phyloP scores from a whole-genome alignment of 257 asterid species.

The Solanum tacnaense region DNA sequence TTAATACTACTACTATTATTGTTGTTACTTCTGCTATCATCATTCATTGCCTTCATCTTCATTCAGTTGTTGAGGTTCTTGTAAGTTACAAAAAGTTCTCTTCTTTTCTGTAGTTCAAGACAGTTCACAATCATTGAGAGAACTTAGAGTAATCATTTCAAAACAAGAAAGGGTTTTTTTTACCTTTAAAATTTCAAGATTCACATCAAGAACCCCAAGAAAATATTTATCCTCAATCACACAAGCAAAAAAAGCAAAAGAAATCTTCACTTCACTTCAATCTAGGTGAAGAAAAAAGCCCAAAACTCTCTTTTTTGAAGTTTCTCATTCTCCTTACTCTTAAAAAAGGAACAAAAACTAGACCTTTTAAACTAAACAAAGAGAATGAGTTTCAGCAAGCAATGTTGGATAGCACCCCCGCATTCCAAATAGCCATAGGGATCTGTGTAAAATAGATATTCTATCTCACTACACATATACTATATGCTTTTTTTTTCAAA shows the following conservation, averaged over 20 bases:
- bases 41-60: constrained; percentile 44
- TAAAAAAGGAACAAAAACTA: not conserved
- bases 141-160: constrained; percentile 47
- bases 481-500: not conserved
- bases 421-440: constrained; percentile 45
- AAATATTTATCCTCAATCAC: not conserved
- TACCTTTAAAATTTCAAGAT: not conserved
- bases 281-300: not conserved
- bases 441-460: constrained; percentile 50
- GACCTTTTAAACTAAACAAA: constrained; percentile 51
- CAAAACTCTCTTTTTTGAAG: not conserved
- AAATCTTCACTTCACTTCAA: not conserved
- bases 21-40: constrained; percentile 8
- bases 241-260: not conserved
- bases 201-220: constrained; percentile 7
- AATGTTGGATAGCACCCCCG: constrained; percentile 66
- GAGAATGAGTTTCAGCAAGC: constrained; percentile 57
- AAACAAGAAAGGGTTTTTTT: not conserved
- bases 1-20: not conserved
- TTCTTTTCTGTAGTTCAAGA: constrained; percentile 20
- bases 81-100: not conserved
- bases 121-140: constrained; percentile 25
- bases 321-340: not conserved
- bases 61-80: not conserved
- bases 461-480: not conserved